Percentiles rank a stretch among this genome's conserved stretches.
phyloP scores from a whole-genome alignment of 768 basidiomycete genomes.

The Naganishia kalamii region DNA sequence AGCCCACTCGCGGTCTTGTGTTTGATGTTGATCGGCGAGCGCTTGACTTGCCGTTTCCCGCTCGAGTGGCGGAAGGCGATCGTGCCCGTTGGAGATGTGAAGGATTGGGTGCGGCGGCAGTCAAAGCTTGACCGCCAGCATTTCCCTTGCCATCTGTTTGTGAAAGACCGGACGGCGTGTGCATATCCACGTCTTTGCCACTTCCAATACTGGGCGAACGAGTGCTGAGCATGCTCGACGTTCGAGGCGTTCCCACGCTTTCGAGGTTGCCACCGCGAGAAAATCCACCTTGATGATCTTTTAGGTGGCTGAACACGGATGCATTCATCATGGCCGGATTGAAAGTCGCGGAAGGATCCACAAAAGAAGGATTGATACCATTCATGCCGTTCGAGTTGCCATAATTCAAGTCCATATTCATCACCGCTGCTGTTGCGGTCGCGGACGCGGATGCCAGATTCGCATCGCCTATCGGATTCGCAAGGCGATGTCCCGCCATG shows the following conservation, averaged over 20 bases:
- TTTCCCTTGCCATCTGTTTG: neutral
- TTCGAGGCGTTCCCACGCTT: neutral
- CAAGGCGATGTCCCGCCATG: neutral
- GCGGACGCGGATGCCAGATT: neutral
- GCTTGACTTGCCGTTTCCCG: neutral
- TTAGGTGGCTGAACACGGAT: neutral
- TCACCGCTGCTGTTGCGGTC: neutral
- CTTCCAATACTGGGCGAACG: slow-evolving; percentile 5
- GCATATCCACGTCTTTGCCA: slow-evolving; percentile 4
- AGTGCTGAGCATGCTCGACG: slow-evolving; percentile 10
- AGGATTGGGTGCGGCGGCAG: neutral
- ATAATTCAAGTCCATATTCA: neutral
- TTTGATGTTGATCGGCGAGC: slow-evolving; percentile 2
- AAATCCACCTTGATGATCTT: neutral
- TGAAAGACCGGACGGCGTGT: neutral
- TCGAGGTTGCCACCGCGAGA: neutral
- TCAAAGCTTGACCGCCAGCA: neutral
- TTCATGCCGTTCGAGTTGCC: slow-evolving; percentile 10
- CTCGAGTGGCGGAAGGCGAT: slow-evolving; percentile 5
- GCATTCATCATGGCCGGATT: neutral
- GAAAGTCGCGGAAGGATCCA: neutral
- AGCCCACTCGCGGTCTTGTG: neutral
- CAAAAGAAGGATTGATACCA: slow-evolving; percentile 4
- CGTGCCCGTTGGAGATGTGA: neutral
- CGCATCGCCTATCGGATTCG: neutral